These are phyloP conservation scores for Eutreptiella sp. DNA, from an alignment of 208 protist genomes.

Conservation along the genomic window DNA sequence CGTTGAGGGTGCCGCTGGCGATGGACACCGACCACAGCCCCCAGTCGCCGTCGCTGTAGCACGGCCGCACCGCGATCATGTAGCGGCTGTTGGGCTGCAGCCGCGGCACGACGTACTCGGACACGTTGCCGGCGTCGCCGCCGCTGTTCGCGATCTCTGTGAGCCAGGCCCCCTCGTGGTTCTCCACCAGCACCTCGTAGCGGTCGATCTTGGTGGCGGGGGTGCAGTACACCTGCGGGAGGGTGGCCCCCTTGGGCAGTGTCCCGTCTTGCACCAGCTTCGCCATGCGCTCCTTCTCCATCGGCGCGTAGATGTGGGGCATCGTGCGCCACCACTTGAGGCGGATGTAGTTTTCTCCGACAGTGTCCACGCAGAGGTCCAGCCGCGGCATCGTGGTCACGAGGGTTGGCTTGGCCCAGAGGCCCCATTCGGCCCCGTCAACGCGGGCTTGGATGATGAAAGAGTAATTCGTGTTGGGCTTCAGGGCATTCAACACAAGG, in stretches of 20 bases:
- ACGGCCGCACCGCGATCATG: conserved; percentile 54
- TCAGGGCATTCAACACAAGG: conserved; percentile 47
- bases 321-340: conserved; percentile 57
- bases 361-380: conserved; percentile 43
- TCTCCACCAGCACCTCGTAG: conserved; percentile 38
- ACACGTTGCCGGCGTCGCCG: not conserved
- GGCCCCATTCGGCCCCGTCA: conserved; percentile 56
- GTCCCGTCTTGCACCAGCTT: not conserved
- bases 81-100: conserved; percentile 62
- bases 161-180: conserved; percentile 47
- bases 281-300: too few relatives aligned
- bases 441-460: conserved; percentile 54
- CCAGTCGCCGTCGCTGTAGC: conserved; percentile 60
- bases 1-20: conserved; percentile 58
- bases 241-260: not conserved
- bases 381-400: conserved; percentile 77
- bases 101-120: conserved; percentile 40
- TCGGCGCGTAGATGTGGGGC: too few relatives aligned
- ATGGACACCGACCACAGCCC: conserved; percentile 54
- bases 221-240: conserved; percentile 1
- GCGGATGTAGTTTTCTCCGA: conserved; percentile 74
- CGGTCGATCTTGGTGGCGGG: conserved; percentile 48
- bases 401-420: conserved; percentile 66
- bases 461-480: conserved; percentile 60
- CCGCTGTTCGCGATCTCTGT: conserved; percentile 44